Evolutionary conservation across 805 yeast species (phyloP), one percentile per base, ranked within the genome.

Genomic region (Kregervanrija fluxuum): DNA sequence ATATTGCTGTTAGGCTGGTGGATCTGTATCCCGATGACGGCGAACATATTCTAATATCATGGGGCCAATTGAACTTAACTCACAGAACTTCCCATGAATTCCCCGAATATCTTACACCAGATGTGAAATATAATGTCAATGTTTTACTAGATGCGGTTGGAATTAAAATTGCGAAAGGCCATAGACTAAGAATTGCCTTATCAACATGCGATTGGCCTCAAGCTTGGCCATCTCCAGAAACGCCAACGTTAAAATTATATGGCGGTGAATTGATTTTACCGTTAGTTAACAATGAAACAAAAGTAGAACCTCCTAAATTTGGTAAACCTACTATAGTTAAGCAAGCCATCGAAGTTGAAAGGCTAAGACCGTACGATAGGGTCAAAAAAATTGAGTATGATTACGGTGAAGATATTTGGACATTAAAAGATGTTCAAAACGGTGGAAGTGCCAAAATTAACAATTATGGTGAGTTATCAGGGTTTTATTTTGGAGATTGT

Each of bases 161-260:
- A 35, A 54, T 65, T 40, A 62, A 62, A 33, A n/a, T 46, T 11
- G 54, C 46, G 9, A 56, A 57, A 39, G 73, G 72, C 9, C 74
- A 71, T 48, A 61, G 53, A 37, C 45, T 71, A 16, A 59, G 69
- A 48, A 51, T 71, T 11, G 69, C 72, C 0, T 57, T 71, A 37
- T 69, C 74, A 8, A 61, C 75, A 1, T 61, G 70, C 32, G 75
- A 71, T 48, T 71, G 76, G 75, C 75, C 75, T 10, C 72, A 68
- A 44, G 61, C 62, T 32, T 71, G 75, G 75, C 75, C 76, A 30
- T 55, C 65, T 0, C 62, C 72, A 4, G 70, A 67, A 50, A 66
- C 62, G 6, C 70, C 74, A 42, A 62, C 59, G 1, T 48, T 70
- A 35, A 62, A 61, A 4, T 41, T 70, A 30, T 52, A 51, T 47